phyloP scores from a whole-genome alignment of 768 basidiomycete species.

The Amanita brunnescens region DNA sequence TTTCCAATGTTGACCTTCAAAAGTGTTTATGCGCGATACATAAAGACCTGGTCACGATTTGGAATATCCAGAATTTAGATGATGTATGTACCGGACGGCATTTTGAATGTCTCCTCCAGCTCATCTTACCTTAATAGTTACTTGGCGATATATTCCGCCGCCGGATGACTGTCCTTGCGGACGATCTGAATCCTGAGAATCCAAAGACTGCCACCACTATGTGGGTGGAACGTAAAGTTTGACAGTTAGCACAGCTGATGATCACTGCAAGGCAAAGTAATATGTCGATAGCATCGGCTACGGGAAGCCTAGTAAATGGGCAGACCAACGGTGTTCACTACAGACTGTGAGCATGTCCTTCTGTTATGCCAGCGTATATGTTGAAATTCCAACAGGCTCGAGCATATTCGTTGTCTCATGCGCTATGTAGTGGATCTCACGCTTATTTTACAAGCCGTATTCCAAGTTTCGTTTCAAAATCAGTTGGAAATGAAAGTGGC shows the following conservation, averaged over 20 bases:
- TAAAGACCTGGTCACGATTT: neutral
- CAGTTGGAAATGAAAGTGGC: neutral
- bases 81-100: neutral
- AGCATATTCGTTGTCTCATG: neutral
- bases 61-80: neutral
- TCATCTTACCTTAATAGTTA: neutral
- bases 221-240: neutral
- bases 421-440: conserved; percentile 1
- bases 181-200: neutral
- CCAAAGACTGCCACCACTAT: neutral
- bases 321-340: neutral
- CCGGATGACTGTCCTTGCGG: neutral
- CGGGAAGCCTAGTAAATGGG: neutral
- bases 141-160: neutral
- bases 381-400: neutral
- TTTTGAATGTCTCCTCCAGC: neutral
- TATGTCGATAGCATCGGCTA: neutral
- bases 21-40: neutral
- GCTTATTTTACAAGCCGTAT: neutral
- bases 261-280: neutral
- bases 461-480: neutral
- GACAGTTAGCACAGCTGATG: neutral
- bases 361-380: too few relatives aligned
- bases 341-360: neutral
- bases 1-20: neutral